phyloP scores from a whole-genome alignment of 805 yeast genomes.

The Clavispora carvajalis region DNA sequence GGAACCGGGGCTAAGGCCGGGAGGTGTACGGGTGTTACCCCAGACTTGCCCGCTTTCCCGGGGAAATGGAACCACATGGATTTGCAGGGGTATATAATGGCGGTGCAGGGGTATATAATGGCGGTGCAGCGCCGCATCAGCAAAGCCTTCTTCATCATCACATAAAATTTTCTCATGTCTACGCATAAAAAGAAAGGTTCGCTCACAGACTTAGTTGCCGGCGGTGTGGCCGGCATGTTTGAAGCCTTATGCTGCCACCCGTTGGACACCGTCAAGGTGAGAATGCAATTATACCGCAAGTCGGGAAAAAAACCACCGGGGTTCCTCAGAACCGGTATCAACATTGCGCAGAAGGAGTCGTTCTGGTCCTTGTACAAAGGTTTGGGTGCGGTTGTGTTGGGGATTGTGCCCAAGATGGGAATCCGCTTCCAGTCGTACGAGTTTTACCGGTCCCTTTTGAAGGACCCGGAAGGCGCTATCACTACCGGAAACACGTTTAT shows the following conservation, averaged over 20 bases:
- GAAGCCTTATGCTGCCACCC: slow-evolving; percentile 99
- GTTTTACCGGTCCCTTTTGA: slow-evolving; percentile 68
- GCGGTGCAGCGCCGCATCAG: no score
- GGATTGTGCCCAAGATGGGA: slow-evolving; percentile 98
- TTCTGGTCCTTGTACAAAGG: slow-evolving; percentile 89
- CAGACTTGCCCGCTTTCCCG: slow-evolving; percentile 7
- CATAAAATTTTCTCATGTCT: slow-evolving; percentile 5
- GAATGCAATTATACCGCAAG: slow-evolving; percentile 87
- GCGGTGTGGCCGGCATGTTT: slow-evolving; percentile 95
- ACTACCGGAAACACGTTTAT: slow-evolving; percentile 72
- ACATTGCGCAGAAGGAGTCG: slow-evolving; percentile 75
- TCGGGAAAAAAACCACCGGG: slow-evolving; percentile 79
- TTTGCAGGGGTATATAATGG: slow-evolving; percentile 9
- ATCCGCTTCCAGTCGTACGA: slow-evolving; percentile 93
- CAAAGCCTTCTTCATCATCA: neutral
- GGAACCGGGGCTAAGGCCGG: neutral
- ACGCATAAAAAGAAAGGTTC: slow-evolving; percentile 32
- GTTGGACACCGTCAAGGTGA: slow-evolving; percentile 93
- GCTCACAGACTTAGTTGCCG: slow-evolving; percentile 73
- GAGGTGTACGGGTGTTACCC: neutral
- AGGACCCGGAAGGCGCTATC: slow-evolving; percentile 58
- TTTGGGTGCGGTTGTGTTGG: slow-evolving; percentile 93
- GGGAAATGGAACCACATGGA: slow-evolving; percentile 10
- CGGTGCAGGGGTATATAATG: slow-evolving; percentile 10
- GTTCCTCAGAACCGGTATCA: slow-evolving; percentile 72